A percentile compares a stretch with the other conserved stretches of the same genome.
Evolutionary conservation across 306 rosid species (phyloP).

Genomic region (Fagus crenata): DNA sequence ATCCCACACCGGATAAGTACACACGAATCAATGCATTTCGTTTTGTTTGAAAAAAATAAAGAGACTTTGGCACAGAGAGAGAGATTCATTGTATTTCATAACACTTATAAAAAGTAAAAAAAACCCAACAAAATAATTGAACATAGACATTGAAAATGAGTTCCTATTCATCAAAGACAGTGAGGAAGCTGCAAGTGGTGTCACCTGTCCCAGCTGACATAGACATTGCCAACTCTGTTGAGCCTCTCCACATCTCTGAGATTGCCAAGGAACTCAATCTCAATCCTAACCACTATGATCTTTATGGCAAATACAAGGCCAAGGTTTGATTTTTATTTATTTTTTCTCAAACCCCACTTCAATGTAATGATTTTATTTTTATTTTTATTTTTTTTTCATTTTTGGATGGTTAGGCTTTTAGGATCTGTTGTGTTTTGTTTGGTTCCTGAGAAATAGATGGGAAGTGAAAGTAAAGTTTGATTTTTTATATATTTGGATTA

Average conservation of each 20-base stretch:
- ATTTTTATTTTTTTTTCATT: not conserved
- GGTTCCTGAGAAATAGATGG: not conserved
- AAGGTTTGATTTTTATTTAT: conserved; percentile 41
- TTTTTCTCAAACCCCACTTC: not conserved
- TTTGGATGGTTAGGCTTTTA: not conserved
- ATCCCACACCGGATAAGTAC: too few species aligned
- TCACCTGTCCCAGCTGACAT: conserved; percentile 97
- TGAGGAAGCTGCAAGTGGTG: conserved; percentile 69
- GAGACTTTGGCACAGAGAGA: too few species aligned
- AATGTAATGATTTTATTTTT: not conserved
- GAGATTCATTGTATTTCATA: too few species aligned
- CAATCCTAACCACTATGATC: conserved; percentile 74
- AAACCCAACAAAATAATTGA: not conserved
- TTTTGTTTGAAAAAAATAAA: too few species aligned
- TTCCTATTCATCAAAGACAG: conserved; percentile 38
- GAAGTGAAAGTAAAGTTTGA: too few species aligned
- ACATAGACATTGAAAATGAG: conserved; percentile 43
- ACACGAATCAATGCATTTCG: too few species aligned
- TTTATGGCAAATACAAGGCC: conserved; percentile 91
- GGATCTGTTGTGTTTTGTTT: too few species aligned
- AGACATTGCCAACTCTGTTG: conserved; percentile 79
- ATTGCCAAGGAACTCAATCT: conserved; percentile 76
- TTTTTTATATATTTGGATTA: too few species aligned
- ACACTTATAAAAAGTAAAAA: not conserved
- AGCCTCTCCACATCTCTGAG: conserved; percentile 77